These are phyloP conservation scores for Proliferodiscus dingleyae DNA, from an alignment of 2,329 filamentous ascomycete genomes.

Conservation along the genomic window DNA sequence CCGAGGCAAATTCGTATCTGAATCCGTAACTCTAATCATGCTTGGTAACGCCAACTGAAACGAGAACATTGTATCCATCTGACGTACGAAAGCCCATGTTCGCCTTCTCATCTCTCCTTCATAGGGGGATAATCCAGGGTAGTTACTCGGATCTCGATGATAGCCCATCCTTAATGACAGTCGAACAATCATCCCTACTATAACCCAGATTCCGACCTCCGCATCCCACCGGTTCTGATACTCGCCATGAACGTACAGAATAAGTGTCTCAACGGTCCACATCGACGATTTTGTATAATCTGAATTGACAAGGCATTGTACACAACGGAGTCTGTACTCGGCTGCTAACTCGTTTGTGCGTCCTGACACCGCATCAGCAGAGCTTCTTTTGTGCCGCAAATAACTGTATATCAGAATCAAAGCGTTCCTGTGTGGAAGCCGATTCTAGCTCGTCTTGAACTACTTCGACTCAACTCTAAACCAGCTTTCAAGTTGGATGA, in stretches of 20 bases:
- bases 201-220: conserved; percentile 49
- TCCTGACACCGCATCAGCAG: conserved; percentile 17
- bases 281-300: conserved; percentile 73
- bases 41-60: conserved; percentile 58
- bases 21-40: conserved; percentile 71
- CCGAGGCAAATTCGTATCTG: conserved; percentile 68
- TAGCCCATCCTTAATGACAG: conserved; percentile 53
- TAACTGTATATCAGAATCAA: too few species aligned
- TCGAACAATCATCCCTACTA: conserved; percentile 49
- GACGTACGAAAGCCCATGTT: conserved; percentile 66
- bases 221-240: conserved; percentile 69
- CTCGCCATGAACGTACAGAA: conserved; percentile 72
- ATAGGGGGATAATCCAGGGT: conserved; percentile 65
- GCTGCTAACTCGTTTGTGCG: conserved; percentile 52
- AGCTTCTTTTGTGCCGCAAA: not conserved
- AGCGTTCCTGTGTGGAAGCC: too few species aligned
- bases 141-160: conserved; percentile 72
- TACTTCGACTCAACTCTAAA: too few species aligned
- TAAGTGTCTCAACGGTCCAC: conserved; percentile 72
- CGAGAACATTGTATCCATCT: conserved; percentile 72
- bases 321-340: conserved; percentile 66
- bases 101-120: conserved; percentile 72
- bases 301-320: conserved; percentile 70
- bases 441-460: too few species aligned
- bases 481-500: too few species aligned